phyloP scores from a whole-genome alignment of 2,329 filamentous ascomycete species.

The Phialophora tarda region DNA sequence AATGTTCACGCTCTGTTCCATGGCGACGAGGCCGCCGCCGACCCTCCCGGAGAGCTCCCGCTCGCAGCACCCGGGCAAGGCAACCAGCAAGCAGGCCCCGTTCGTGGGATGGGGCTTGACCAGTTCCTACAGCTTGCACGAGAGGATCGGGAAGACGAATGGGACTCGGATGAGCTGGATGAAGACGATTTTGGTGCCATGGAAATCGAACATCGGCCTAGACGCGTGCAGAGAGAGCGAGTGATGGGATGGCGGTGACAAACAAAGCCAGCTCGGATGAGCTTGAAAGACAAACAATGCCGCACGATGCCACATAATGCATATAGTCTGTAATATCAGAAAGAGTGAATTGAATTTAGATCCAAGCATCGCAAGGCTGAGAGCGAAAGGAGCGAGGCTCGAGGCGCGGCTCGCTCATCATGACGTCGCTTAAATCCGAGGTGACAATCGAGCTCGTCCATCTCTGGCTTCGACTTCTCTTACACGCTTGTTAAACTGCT shows the following conservation, averaged over 20 bases:
- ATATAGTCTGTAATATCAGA: not conserved
- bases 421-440: conserved; percentile 2
- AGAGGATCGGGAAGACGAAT: conserved; percentile 63
- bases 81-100: conserved; percentile 33
- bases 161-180: conserved; percentile 64
- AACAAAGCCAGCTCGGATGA: not conserved
- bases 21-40: conserved; percentile 9
- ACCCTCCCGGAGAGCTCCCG: conserved; percentile 21
- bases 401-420: not conserved
- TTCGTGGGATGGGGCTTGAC: conserved; percentile 49
- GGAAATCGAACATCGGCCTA: conserved; percentile 13
- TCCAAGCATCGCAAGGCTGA: not conserved
- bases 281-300: not conserved
- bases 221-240: not conserved
- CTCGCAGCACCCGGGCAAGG: conserved; percentile 37
- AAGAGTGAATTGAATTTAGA: not conserved
- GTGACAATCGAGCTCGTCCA: not conserved
- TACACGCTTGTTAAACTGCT: not conserved
- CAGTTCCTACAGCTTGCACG: conserved; percentile 59
- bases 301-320: not conserved
- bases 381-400: not conserved
- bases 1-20: not conserved
- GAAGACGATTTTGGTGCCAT: conserved; percentile 40
- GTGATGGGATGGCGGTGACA: conserved; percentile 21
- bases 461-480: not conserved